phyloP scores from a whole-genome alignment of 2,329 filamentous ascomycete species.

The Teratosphaeria viscida region DNA sequence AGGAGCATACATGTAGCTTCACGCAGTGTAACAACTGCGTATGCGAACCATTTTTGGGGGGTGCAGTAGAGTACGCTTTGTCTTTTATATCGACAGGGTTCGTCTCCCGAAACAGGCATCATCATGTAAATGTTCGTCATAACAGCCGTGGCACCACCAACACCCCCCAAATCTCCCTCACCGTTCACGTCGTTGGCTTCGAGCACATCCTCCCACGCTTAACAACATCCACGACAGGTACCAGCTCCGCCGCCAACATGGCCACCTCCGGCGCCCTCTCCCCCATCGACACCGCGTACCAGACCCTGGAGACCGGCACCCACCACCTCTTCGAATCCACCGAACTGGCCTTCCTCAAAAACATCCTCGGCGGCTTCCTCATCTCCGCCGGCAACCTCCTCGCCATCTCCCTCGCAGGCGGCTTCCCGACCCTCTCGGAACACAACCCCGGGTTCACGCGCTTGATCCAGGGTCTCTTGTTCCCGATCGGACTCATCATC shows the following conservation, averaged over 20 bases:
- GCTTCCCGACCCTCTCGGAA: slow-evolving; percentile 9
- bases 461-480: slow-evolving; percentile 16
- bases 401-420: slow-evolving; percentile 12
- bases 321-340: slow-evolving; percentile 16
- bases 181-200: too few relatives aligned
- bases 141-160: background rate
- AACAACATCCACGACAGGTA: too few relatives aligned
- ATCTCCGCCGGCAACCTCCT: slow-evolving; percentile 16
- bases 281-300: slow-evolving; percentile 13
- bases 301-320: slow-evolving; percentile 13
- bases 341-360: slow-evolving; percentile 15
- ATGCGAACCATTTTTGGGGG: background rate
- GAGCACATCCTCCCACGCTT: too few relatives aligned
- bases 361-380: slow-evolving; percentile 19
- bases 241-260: background rate
- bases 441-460: slow-evolving; percentile 14
- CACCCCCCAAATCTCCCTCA: background rate
- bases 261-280: slow-evolving; percentile 9
- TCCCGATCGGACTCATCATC: slow-evolving; percentile 19
- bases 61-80: background rate
- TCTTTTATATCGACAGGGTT: background rate
- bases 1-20: too few relatives aligned
- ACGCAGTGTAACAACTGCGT: too few relatives aligned
- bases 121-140: background rate
- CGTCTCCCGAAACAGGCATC: background rate